phyloP scores from a whole-genome alignment of 2,329 filamentous ascomycete species.

The Teratosphaeria viscida region DNA sequence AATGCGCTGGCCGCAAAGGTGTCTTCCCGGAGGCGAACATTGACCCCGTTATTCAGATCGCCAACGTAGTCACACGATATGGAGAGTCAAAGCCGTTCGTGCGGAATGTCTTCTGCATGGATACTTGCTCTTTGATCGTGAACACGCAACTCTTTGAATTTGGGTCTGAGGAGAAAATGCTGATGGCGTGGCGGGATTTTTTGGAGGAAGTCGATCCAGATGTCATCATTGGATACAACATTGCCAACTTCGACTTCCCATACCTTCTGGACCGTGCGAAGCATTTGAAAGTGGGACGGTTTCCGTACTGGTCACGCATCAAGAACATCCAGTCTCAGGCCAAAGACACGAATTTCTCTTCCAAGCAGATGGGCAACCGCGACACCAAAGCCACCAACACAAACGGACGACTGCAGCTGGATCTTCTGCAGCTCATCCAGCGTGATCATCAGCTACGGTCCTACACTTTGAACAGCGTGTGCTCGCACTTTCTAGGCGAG shows the following conservation, averaged over 20 bases:
- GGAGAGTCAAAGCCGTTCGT: slow-evolving; percentile 94
- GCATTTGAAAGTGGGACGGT: slow-evolving; percentile 67
- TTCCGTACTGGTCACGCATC: slow-evolving; percentile 80
- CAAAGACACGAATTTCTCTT: slow-evolving; percentile 79
- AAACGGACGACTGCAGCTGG: slow-evolving; percentile 83
- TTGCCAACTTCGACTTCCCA: slow-evolving; percentile 95
- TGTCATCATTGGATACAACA: slow-evolving; percentile 98
- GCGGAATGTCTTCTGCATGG: slow-evolving; percentile 90
- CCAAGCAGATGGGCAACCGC: slow-evolving; percentile 95
- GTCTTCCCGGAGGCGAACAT: slow-evolving; percentile 88
- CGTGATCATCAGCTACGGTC: slow-evolving; percentile 90
- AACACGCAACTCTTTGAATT: slow-evolving; percentile 88
- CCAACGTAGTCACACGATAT: slow-evolving; percentile 87
- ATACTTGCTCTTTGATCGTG: slow-evolving; percentile 85
- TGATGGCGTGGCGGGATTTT: slow-evolving; percentile 87
- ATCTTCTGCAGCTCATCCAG: slow-evolving; percentile 89
- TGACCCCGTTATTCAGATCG: slow-evolving; percentile 96
- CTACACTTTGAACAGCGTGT: slow-evolving; percentile 95
- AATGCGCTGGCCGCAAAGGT: slow-evolving; percentile 93
- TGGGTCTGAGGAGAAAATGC: slow-evolving; percentile 72
- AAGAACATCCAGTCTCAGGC: slow-evolving; percentile 59
- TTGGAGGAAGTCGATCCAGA: slow-evolving; percentile 85
- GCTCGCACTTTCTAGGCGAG: slow-evolving; percentile 85
- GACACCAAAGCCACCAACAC: slow-evolving; percentile 93
- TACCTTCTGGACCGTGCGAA: slow-evolving; percentile 84